Base-by-base conservation (phyloP, 768 basidiomycete species). In the Postia placenta region DNA sequence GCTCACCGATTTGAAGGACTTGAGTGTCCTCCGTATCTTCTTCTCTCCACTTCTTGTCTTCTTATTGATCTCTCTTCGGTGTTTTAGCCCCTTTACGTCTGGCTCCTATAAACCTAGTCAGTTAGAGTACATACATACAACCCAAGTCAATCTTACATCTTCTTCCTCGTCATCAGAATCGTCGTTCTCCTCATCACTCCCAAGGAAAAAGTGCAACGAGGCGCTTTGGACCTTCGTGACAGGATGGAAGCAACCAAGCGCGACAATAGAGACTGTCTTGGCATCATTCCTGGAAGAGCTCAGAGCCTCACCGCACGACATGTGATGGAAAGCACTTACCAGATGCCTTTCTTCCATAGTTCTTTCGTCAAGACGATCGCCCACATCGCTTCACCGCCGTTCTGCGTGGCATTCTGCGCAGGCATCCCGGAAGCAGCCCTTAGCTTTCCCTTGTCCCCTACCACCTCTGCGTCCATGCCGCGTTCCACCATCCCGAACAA, bases 191-290 rank as follows among this genome's bases (percentile, higher is more conserved):
- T 91, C 83, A 37, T 91, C 90, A 48, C 77, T 81, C 4, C 91
- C 91, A n/a, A 99, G 79, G 74, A 98, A 99, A 72, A 97, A 99
- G 69, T 97, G 92, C 14, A 94, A 69, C 1, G 93, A 90, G 2
- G 92, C 92, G 52, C 82, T 91, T 64, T 97, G 94, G 0, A 98
- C 96, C 67, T 98, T 98, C 46, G 84, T 74, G 35, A 85, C 79
- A 20, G 96, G 93, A 64, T 99, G 95, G 63, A 92, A 89, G 65
- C 92, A 95, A 5, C 91, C 95, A 35, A 91, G 73, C 0, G 91
- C 81, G 56, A 95, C 77, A 62, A 99, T 94, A 5, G 94, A 83
- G 12, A 98, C 92, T 1, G 92, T 79, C 70, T 97, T 97, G 2
- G 84, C 78, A 61, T 97, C 95, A 44, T 79, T 82, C 92, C 88